phyloP scores from a whole-genome alignment of 139 green algal genomes.

The Closterium sp. region DNA sequence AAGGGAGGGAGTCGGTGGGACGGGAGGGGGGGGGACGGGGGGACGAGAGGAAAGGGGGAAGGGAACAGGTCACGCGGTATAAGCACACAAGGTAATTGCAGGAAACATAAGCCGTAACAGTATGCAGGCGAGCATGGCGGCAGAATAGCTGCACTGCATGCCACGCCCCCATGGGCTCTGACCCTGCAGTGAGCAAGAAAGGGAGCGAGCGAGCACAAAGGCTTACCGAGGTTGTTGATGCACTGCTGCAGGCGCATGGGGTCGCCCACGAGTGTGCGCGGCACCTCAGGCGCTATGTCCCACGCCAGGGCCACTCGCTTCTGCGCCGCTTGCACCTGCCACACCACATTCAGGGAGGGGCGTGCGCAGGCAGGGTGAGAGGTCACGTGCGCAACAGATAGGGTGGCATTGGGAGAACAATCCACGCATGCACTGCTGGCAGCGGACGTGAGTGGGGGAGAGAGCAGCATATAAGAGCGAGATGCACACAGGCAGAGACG shows the following conservation, averaged over 20 bases:
- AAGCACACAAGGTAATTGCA: too few relatives aligned
- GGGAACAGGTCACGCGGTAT: too few relatives aligned
- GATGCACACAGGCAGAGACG: neutral
- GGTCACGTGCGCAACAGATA: neutral
- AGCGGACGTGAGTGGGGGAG: neutral
- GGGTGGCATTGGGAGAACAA: too few relatives aligned
- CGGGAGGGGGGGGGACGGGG: too few relatives aligned
- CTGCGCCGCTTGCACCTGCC: constrained; percentile 7
- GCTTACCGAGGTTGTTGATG: constrained; percentile 20
- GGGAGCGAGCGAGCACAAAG: neutral
- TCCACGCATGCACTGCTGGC: neutral
- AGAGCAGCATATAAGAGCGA: too few relatives aligned
- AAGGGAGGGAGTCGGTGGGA: too few relatives aligned
- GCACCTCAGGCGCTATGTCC: neutral
- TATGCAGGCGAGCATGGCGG: too few relatives aligned
- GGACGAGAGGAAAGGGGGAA: too few relatives aligned
- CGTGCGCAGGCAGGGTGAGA: neutral
- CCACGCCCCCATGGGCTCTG: neutral
- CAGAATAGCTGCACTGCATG: neutral
- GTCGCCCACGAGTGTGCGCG: constrained; percentile 8
- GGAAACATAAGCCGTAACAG: too few relatives aligned
- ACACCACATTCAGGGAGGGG: neutral
- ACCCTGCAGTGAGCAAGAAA: neutral
- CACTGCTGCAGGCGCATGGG: constrained; percentile 31
- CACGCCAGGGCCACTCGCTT: neutral